These are phyloP conservation scores for Talaromyces stipitatus DNA, from an alignment of 495 filamentous ascomycete species.

Conservation along the genomic window DNA sequence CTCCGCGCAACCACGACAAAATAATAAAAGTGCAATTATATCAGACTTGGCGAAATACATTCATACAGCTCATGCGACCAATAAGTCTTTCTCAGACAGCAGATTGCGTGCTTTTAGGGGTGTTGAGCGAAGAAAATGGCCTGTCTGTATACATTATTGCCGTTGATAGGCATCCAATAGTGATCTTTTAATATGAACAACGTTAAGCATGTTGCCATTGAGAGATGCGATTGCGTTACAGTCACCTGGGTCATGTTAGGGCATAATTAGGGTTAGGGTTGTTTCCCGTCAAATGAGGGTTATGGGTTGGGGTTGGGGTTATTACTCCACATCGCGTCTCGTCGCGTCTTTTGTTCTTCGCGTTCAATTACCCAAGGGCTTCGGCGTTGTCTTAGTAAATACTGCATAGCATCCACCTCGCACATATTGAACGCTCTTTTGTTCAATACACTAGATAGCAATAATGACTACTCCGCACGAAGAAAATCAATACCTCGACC, in stretches of 20 bases:
- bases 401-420: not conserved
- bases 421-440: not conserved
- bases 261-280: not conserved
- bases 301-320: not conserved
- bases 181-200: not conserved
- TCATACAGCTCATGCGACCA: not conserved
- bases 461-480: conserved; percentile 26
- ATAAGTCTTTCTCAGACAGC: not conserved
- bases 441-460: not conserved
- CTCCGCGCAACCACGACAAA: not conserved
- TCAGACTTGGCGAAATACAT: not conserved
- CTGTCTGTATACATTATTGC: not conserved
- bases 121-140: not conserved
- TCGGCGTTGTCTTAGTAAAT: not conserved
- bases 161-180: not conserved
- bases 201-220: not conserved
- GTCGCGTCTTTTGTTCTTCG: not conserved
- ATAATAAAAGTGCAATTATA: too few relatives aligned
- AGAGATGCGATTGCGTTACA: not conserved
- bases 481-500: conserved; percentile 69
- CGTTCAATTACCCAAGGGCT: conserved; percentile 1
- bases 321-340: not conserved
- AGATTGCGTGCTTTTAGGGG: not conserved
- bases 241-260: too few relatives aligned
- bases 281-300: not conserved